Conservation (phyloP, 148 eudicot genomes). For the Vaccinium vitisidaea region DNA sequence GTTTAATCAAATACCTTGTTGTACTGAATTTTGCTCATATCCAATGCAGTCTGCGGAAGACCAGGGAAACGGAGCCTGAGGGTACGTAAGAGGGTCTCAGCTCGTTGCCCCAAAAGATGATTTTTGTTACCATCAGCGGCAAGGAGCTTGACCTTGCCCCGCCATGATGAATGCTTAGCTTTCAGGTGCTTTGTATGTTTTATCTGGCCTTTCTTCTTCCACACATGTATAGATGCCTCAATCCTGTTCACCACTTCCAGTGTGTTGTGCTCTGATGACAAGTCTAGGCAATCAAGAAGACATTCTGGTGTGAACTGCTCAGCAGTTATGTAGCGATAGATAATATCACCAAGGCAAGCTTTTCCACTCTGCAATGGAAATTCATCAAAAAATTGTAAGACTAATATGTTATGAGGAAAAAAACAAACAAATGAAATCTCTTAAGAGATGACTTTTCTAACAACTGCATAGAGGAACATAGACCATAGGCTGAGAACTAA, state of each 20-base stretch:
- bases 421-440: slow-evolving; percentile 1
- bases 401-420: neutral
- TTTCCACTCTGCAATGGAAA: slow-evolving; percentile 71
- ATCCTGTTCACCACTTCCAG: slow-evolving; percentile 79
- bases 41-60: slow-evolving; percentile 88
- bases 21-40: slow-evolving; percentile 91
- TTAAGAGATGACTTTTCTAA: neutral
- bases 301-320: slow-evolving; percentile 81
- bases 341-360: slow-evolving; percentile 83
- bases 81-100: slow-evolving; percentile 68
- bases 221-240: slow-evolving; percentile 90
- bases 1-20: slow-evolving; percentile 56
- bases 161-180: slow-evolving; percentile 67
- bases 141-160: slow-evolving; percentile 75
- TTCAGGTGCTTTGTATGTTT: slow-evolving; percentile 41
- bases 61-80: slow-evolving; percentile 78
- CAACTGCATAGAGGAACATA: neutral
- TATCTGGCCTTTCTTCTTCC: slow-evolving; percentile 70
- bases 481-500: neutral
- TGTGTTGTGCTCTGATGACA: slow-evolving; percentile 86
- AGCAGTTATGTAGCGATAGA: slow-evolving; percentile 78
- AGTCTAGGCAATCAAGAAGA: slow-evolving; percentile 80
- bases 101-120: slow-evolving; percentile 65
- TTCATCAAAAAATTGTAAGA: neutral
- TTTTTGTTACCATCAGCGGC: slow-evolving; percentile 69